phyloP scores from a whole-genome alignment of 2,329 filamentous ascomycete species.

The Dactylella cylindrospora region DNA sequence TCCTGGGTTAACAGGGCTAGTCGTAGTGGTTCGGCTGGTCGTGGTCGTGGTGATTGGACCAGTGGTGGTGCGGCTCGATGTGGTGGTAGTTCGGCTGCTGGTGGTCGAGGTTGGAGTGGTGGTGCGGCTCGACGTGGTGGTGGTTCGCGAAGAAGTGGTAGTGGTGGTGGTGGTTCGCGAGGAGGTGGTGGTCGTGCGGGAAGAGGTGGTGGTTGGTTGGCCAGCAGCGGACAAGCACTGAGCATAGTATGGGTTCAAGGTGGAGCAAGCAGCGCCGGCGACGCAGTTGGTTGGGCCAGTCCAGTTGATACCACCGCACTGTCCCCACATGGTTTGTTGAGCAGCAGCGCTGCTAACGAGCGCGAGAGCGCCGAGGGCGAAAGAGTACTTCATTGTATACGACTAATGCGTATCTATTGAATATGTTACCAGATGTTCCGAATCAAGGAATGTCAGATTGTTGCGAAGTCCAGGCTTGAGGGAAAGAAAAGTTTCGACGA shows the following conservation, averaged over 20 bases:
- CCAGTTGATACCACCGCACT: slow-evolving; percentile 45
- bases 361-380: slow-evolving; percentile 42
- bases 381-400: slow-evolving; percentile 43
- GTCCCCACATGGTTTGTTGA: slow-evolving; percentile 38
- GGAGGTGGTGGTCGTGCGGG: slow-evolving; percentile 16
- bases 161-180: slow-evolving; percentile 6
- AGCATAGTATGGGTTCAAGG: slow-evolving; percentile 47
- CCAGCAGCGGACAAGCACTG: slow-evolving; percentile 47
- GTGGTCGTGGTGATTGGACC: slow-evolving; percentile 10
- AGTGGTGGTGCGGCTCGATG: slow-evolving; percentile 4
- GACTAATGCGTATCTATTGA: slow-evolving; percentile 33
- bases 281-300: slow-evolving; percentile 46
- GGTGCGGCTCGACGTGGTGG: slow-evolving; percentile 1
- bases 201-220: slow-evolving; percentile 14
- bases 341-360: slow-evolving; percentile 38
- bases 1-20: slow-evolving; percentile 3
- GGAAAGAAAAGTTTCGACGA: slow-evolving; percentile 17
- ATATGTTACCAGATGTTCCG: slow-evolving; percentile 20
- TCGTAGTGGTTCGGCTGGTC: slow-evolving; percentile 13
- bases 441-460: slow-evolving; percentile 33
- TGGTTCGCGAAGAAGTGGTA: slow-evolving; percentile 6
- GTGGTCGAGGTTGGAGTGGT: slow-evolving; percentile 6
- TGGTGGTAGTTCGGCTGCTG: slow-evolving; percentile 8
- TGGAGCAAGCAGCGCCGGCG: slow-evolving; percentile 44
- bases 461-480: slow-evolving; percentile 42